Conservation (phyloP, 2,329 filamentous ascomycete genomes). For the Fusarium newnesense region DNA sequence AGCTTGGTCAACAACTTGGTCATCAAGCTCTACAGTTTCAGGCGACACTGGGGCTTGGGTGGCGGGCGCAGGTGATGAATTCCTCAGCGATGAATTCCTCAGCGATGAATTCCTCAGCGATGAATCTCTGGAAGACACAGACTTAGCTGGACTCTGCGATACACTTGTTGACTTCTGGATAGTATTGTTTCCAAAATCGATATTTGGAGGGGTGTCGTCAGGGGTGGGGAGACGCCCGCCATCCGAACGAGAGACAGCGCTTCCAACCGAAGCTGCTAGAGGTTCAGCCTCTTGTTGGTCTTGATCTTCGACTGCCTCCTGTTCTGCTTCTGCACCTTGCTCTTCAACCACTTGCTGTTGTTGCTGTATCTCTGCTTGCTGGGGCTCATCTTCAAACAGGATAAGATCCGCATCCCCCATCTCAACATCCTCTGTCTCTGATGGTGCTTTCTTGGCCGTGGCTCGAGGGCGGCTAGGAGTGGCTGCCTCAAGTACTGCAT, state of each 20-base stretch:
- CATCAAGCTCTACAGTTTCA: slow-evolving; percentile 27
- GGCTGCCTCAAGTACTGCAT: slow-evolving; percentile 60
- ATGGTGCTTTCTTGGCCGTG: neutral
- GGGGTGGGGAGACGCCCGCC: slow-evolving; percentile 62
- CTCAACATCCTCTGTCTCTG: slow-evolving; percentile 21
- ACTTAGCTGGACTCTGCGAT: slow-evolving; percentile 18
- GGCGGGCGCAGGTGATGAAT: neutral
- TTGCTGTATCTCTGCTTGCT: neutral
- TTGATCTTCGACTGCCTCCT: slow-evolving; percentile 22
- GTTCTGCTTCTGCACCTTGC: neutral
- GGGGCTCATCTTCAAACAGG: slow-evolving; percentile 10
- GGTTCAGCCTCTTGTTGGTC: slow-evolving; percentile 14
- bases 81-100: slow-evolving; percentile 4
- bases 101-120: slow-evolving; percentile 4
- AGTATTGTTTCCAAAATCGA: slow-evolving; percentile 37
- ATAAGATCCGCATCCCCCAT: slow-evolving; percentile 21
- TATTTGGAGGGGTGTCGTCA: slow-evolving; percentile 60
- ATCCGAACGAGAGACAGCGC: slow-evolving; percentile 50
- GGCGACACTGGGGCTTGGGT: neutral
- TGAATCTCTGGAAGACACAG: slow-evolving; percentile 11
- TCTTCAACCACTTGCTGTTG: slow-evolving; percentile 2
- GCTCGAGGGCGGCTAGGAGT: slow-evolving; percentile 51
- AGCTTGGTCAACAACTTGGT: slow-evolving; percentile 19
- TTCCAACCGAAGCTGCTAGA: slow-evolving; percentile 44
- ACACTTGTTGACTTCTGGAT: slow-evolving; percentile 31